Base-by-base conservation (phyloP, 1,139 yeast species). In the Saccharomyces pastorianus region DNA sequence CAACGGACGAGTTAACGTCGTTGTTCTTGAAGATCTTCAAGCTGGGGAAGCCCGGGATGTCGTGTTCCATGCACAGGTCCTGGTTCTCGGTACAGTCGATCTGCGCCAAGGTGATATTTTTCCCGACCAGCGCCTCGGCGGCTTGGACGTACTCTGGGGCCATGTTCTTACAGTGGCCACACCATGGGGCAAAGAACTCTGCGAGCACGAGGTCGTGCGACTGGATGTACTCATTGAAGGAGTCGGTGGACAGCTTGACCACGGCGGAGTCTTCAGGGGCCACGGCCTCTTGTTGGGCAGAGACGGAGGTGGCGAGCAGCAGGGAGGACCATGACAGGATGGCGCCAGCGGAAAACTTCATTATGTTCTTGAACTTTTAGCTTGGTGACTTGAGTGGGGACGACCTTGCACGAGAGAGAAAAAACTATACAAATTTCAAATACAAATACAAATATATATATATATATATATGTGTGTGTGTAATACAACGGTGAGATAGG, bases 181-280 rank as follows among this genome's bases (percentile, higher is more conserved):
- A 93, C 99, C 99, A 93, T 69, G 99, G 98, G 31, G 99, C 99
- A 71, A 84, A 93, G 76, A 93, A 93, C 76, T 93, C 98, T 44
- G 96, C 93, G 63, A 93, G 78, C 27, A 90, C 95, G 64, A 91
- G 77, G 32, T 91, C 86, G 73, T 90, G 85, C 55, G 79, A 82
- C 49, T 75, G 74, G 59, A 93, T 73, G 71, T 87, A 89, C 26
- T 78, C 72, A 58, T 81, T 80, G 71, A 88, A 93, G 49, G 78
- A 75, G 47, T 76, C 81, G 26, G 81, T 71, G 34, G 84, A 79
- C 62, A 93, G 80, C 70, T 88, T 83, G 60, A 88, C 89, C 52
- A 93, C 99, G 48, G 93, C 96, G 42, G 96, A 86, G 65, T 88
- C 88, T 56, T 84, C 84, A 61, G 86, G 87, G 48, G 93, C 91